Percentiles rank a stretch among this genome's conserved stretches.
phyloP scores from a whole-genome alignment of 108 stramenopile species.

The Pelagomonas calceolata region DNA sequence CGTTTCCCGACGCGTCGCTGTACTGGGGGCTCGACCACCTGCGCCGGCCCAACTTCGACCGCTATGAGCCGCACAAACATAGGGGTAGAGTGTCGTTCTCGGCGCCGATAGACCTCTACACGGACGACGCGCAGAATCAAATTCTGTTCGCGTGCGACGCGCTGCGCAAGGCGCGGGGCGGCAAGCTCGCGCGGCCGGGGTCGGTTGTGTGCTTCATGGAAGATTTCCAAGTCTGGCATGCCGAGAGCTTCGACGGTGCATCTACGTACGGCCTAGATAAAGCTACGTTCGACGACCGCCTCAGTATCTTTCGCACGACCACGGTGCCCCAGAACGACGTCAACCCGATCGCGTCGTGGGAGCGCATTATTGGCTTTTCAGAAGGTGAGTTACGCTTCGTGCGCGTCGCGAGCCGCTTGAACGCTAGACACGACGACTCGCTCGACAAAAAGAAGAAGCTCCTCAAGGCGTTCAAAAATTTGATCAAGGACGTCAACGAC shows the following conservation, averaged over 20 bases:
- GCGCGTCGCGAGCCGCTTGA: neutral
- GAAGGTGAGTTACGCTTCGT: slow-evolving; percentile 26
- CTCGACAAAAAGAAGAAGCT: neutral
- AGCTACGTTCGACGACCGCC: neutral
- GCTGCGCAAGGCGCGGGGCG: neutral
- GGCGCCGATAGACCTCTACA: slow-evolving; percentile 1
- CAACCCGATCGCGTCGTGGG: neutral
- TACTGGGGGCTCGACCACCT: slow-evolving; percentile 14
- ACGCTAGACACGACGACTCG: neutral
- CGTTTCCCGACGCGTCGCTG: slow-evolving; percentile 5
- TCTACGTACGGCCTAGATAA: neutral
- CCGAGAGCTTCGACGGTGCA: neutral
- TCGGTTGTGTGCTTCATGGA: slow-evolving; percentile 5
- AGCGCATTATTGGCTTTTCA: slow-evolving; percentile 15
- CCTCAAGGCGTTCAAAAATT: too few relatives aligned
- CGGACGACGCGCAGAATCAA: neutral
- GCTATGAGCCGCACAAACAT: slow-evolving; percentile 15
- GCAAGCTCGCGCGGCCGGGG: neutral
- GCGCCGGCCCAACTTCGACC: slow-evolving; percentile 1
- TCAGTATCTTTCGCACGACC: neutral
- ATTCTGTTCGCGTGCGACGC: slow-evolving; percentile 7
- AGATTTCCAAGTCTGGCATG: slow-evolving; percentile 6
- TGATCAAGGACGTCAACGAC: too few relatives aligned
- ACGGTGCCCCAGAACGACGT: neutral
- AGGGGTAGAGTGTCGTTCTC: neutral